Conservation (phyloP, 768 basidiomycete genomes). For the Lactarius sanguifluus region DNA sequence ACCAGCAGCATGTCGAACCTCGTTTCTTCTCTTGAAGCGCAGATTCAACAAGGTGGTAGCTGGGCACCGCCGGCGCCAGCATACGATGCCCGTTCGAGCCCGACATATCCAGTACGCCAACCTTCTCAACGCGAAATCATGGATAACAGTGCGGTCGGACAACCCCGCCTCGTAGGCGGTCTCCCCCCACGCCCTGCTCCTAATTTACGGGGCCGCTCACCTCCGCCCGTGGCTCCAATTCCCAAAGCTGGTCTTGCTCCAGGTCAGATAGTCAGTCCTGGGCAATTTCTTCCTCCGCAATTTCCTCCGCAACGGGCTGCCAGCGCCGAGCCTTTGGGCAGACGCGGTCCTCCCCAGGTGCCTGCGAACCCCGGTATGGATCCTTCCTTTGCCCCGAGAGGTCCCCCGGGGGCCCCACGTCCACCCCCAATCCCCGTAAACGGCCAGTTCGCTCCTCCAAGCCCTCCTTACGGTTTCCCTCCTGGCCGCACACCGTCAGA, state of each 20-base stretch:
- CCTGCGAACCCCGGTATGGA: background rate
- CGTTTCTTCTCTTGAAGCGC: conserved; percentile 34
- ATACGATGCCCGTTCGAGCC: conserved; percentile 30
- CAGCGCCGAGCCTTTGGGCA: conserved; percentile 19
- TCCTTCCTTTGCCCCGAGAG: conserved; percentile 9
- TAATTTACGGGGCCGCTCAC: background rate
- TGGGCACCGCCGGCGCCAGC: conserved; percentile 28
- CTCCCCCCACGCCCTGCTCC: conserved; percentile 1
- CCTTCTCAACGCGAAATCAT: conserved; percentile 31
- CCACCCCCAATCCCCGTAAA: conserved; percentile 9
- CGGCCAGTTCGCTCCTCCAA: conserved; percentile 12
- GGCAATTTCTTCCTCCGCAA: conserved; percentile 30
- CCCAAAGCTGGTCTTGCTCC: conserved; percentile 10
- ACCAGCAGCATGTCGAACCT: conserved; percentile 31
- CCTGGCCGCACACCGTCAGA: conserved; percentile 33
- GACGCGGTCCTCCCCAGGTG: conserved; percentile 21
- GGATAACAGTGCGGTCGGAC: conserved; percentile 1
- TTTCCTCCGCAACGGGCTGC: conserved; percentile 28
- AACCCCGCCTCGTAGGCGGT: background rate
- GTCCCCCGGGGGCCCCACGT: background rate
- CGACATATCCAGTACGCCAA: conserved; percentile 30
- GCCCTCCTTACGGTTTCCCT: conserved; percentile 9
- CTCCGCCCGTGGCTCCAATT: conserved; percentile 9
- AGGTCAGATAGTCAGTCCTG: conserved; percentile 24
- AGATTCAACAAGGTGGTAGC: conserved; percentile 34